Evolutionary conservation across 352 stramenopile species (phyloP).

Genomic region (Phytophthora hybrid): DNA sequence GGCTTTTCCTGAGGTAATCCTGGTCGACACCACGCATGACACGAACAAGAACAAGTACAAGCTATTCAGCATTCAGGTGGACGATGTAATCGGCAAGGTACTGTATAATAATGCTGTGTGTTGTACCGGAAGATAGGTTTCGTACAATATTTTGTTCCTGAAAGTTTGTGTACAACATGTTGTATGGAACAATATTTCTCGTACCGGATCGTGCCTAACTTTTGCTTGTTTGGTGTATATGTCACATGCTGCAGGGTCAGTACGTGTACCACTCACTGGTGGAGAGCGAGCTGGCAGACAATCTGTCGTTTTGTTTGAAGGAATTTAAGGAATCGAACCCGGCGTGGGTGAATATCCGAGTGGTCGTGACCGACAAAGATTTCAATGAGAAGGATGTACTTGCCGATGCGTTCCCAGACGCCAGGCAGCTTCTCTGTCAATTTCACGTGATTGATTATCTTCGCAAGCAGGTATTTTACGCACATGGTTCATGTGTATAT

Average conservation of each 20-base stretch:
- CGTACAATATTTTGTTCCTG: neutral
- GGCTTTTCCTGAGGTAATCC: slow-evolving; percentile 24
- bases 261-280: slow-evolving; percentile 25
- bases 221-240: neutral
- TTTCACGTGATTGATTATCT: slow-evolving; percentile 26
- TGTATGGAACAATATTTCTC: neutral
- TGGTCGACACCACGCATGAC: slow-evolving; percentile 19
- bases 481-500: too few relatives aligned
- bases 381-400: slow-evolving; percentile 25
- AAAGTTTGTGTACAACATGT: neutral
- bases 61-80: slow-evolving; percentile 21
- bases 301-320: slow-evolving; percentile 10
- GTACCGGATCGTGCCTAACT: slow-evolving; percentile 4
- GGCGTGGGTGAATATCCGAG: slow-evolving; percentile 17
- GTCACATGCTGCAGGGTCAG: slow-evolving; percentile 8
- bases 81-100: slow-evolving; percentile 26
- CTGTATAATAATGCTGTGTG: neutral
- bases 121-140: neutral
- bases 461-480: slow-evolving; percentile 6
- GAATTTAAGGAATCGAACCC: slow-evolving; percentile 26
- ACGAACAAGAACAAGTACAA: slow-evolving; percentile 33
- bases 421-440: slow-evolving; percentile 22
- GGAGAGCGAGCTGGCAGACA: slow-evolving; percentile 9
- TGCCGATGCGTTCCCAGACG: slow-evolving; percentile 9
- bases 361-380: slow-evolving; percentile 22